Base-by-base conservation (phyloP, 345 rosid species). In the Sonneratia caseolaris region DNA sequence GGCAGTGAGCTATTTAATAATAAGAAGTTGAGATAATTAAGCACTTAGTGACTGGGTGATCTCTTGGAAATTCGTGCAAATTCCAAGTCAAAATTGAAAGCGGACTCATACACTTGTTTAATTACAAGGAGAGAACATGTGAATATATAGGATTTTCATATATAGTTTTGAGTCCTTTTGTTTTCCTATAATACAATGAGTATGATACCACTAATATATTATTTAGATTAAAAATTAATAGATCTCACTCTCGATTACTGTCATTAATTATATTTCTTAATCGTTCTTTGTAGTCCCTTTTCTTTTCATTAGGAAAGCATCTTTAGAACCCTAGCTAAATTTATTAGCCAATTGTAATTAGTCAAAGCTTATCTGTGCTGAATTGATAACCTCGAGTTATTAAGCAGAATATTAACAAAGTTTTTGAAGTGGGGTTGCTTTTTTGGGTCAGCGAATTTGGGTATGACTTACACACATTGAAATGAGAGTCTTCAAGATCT, bases 51-150 rank as follows among this genome's bases (percentile, higher is more conserved):
- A 73, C 47, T 55, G 70, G 40, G 24, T 72, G 74, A n/a, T n/a
- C 37, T 38, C 40, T 37, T 64, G 13, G 73, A 68, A 51, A 72
- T 73, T 71, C 55, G 81, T 75, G 79, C 73, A 62, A 57, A n/a
- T 79, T 75, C 64, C 71, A 65, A 73, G 76, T 64, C 71, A 53
- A 75, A 75, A 37, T 71, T 51, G 4, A 7, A 32, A 22, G 64
- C 11, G n/a, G 13, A n/a, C 64, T 24, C 7, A 5, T 66, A 66
- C 45, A 42, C 24, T 38, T 70, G 48, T 68, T 61, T 21, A 51
- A 72, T 70, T 64, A n/a, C 11, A 51, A 53, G 65, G 57, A 38
- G 65, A 71, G 47, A 71, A 78, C 85, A 84, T 75, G 82, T 80
- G 82, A 65, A 77, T 82, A 79, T 27, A 27, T 27, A 27, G 82